Evolutionary conservation across 1,139 yeast genomes (phyloP), one percentile per base, ranked within the genome.

Genomic region (Sugiyamaella japonica): DNA sequence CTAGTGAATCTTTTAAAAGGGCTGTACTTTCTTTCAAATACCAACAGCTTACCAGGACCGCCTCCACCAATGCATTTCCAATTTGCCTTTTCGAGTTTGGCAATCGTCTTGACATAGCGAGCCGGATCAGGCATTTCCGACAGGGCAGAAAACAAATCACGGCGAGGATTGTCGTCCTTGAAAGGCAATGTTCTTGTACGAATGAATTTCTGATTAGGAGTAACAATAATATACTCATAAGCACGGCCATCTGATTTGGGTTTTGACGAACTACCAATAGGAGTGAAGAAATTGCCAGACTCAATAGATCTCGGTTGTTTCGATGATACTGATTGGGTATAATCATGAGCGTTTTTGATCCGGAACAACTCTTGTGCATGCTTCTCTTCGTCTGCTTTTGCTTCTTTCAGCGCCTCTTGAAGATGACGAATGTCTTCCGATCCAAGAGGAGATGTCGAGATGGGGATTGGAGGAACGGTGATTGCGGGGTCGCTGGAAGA

Each of bases 301-400:
- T 73, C 80, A 20, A 82, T 61, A 0, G 81, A 69, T 34, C 79
- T 68, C 7, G 80, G 75, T 17, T 72, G 63, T 10, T 56, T 59
- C 15, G 69, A 65, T 15, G 66, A 59, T 60, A 57, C 54, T 42
- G 73, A 70, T 41, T 65, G 70, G 50, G 79, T 73, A 81, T 84
- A 81, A 53, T 82, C 85, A 61, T 71, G 81, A 0, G 86, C 84
- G 48, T 76, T 75, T 38, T 74, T 65, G 52, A 78, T 79, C 45
- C 83, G 74, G 62, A 80, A 79, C 49, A 72, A 64, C 39, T 73
- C 74, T 55, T 80, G 81, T 32, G 76, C 77, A 13, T 72, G 73
- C 17, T 63, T 52, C 28, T 75, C 75, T 48, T 70, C 72, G 34
- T 73, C 71, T 23, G 68, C 66, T 55, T 78, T 78, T 1, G 83